These are phyloP conservation scores for Flaveria floridana DNA, from an alignment of 140 eudicot species.

Conservation along the genomic window DNA sequence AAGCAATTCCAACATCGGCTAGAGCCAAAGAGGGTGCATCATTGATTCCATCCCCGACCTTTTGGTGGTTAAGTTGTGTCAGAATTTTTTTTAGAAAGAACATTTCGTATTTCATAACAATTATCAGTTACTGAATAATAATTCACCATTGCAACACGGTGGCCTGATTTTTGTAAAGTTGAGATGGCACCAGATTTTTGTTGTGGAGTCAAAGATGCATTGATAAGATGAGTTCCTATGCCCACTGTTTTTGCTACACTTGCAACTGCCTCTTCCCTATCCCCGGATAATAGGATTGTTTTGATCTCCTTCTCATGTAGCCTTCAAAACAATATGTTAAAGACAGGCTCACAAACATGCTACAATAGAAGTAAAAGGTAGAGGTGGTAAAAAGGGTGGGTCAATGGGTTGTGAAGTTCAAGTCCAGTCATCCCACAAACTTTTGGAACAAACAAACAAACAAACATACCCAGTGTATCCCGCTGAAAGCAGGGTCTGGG, in stretches of 20 bases:
- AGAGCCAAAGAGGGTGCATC: slow-evolving; percentile 97
- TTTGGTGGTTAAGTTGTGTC: slow-evolving; percentile 18
- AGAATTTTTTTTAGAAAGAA: background rate
- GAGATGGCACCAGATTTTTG: slow-evolving; percentile 81
- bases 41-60: slow-evolving; percentile 95
- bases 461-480: too few relatives aligned
- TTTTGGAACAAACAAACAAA: background rate
- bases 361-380: background rate
- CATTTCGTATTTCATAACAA: background rate
- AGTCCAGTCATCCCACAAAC: background rate
- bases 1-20: slow-evolving; percentile 93
- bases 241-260: slow-evolving; percentile 75
- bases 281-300: slow-evolving; percentile 79
- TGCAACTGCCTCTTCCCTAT: slow-evolving; percentile 99
- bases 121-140: slow-evolving; percentile 13
- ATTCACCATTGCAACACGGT: slow-evolving; percentile 81
- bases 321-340: slow-evolving; percentile 43
- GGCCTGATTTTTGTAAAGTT: slow-evolving; percentile 68
- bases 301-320: slow-evolving; percentile 62
- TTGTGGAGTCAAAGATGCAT: slow-evolving; percentile 84
- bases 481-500: too few relatives aligned
- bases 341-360: background rate
- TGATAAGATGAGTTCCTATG: slow-evolving; percentile 51
- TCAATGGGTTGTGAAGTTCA: background rate
- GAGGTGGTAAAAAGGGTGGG: background rate